Base-by-base conservation (phyloP, 345 rosid species). In the Physaria fendleri region DNA sequence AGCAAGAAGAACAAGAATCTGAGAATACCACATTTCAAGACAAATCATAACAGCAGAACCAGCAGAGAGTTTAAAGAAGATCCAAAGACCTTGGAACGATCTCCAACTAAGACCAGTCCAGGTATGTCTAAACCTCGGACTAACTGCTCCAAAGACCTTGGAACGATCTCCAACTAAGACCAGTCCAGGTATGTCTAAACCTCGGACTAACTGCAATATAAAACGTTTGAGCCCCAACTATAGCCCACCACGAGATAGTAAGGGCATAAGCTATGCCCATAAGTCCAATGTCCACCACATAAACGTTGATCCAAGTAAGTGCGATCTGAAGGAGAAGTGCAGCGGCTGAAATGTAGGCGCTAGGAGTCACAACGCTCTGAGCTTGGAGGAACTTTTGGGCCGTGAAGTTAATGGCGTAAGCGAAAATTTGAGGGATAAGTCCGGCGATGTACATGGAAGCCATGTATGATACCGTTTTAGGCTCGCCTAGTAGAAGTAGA, bases 31-130 rank as follows among this genome's bases (percentile, higher is more conserved):
- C 5, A 84, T 83, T 63, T 91, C 98, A 45, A 91, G 59, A 78
- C 98, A 91, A 9, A 91, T 64, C 98, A 91, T 88, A 32, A 91
- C 90, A 0, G 96, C 96, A 0, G 98, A 91, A 0, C 82, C 92
- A 32, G 79, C 57, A 2, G 96, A 88, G 2, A 91, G 54, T 58
- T 78, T 82, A 3, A 87, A 60, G 43, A 91, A 87, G n/a, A 73
- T 83, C 84, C 85, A 78, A 8, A 87, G 66, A 17, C n/a, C n/a
- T n/a, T n/a, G n/a, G n/a, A n/a, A n/a, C n/a, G n/a, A n/a, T n/a
- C n/a, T n/a, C n/a, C n/a, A n/a, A n/a, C n/a, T n/a, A n/a, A n/a
- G n/a, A n/a, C n/a, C n/a, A n/a, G n/a, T n/a, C n/a, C n/a, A n/a
- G n/a, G n/a, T n/a, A n/a, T n/a, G n/a, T n/a, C n/a, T n/a, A n/a